Evolutionary conservation across 2,329 filamentous ascomycete species (phyloP).

Genomic region (Paramyrothecium sp.): DNA sequence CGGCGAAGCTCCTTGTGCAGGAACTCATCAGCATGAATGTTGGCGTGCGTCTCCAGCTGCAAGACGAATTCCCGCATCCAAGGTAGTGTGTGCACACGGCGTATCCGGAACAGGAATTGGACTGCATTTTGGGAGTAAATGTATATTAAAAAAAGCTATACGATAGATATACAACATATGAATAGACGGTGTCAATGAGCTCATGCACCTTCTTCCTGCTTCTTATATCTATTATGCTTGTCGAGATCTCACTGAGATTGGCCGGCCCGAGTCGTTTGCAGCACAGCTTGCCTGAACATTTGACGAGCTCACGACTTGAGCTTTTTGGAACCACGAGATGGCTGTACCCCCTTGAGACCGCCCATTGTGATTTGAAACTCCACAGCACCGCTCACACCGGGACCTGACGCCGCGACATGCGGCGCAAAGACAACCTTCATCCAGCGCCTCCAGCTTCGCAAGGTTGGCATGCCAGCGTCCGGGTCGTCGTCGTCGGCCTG

Average conservation of each 20-base stretch:
- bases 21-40: conserved; percentile 99
- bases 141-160: conserved; percentile 7
- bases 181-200: not conserved
- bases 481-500: conserved; percentile 39
- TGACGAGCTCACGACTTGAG: not conserved
- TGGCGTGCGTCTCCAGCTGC: conserved; percentile 84
- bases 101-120: not conserved
- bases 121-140: conserved; percentile 6
- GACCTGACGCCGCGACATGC: conserved; percentile 59
- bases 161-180: not conserved
- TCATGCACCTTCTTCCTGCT: too few species aligned
- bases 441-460: conserved; percentile 67
- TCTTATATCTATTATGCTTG: not conserved
- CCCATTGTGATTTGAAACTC: conserved; percentile 75
- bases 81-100: conserved; percentile 21
- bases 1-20: conserved; percentile 92
- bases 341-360: conserved; percentile 46
- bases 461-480: conserved; percentile 39
- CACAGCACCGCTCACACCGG: conserved; percentile 49
- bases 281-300: too few species aligned
- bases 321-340: conserved; percentile 6
- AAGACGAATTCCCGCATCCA: conserved; percentile 85
- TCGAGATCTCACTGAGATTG: too few species aligned
- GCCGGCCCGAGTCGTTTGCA: too few species aligned
- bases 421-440: conserved; percentile 90